Base-by-base conservation (phyloP, 2,329 filamentous ascomycete species). In the Fusarium sp. region DNA sequence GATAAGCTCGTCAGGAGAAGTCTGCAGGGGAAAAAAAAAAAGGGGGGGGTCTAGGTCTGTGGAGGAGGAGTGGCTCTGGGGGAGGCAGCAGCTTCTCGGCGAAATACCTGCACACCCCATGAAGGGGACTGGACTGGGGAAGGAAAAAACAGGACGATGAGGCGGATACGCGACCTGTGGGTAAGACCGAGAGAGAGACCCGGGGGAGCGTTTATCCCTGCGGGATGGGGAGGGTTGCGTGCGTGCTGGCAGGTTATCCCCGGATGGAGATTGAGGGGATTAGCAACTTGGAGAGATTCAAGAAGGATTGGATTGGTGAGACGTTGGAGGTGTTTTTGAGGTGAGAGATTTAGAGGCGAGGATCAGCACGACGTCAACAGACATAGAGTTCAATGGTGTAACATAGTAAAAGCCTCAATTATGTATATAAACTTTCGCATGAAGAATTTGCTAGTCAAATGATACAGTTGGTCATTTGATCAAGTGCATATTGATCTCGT, bases 31-130 rank as follows among this genome's bases (percentile, higher is more conserved):
- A n/a, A n/a, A 38, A 61, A 67, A 66, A 68, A 54, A 41, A 67
- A 60, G 31, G 18, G 57, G 64, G 64, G 60, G 31, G 33, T 18
- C 45, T 8, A 44, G 10, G 11, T n/a, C 49, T 52, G 61, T 52
- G 66, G 60, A 61, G 66, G 66, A 69, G 58, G 63, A 66, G 66
- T 69, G 64, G 59, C 66, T 69, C 66, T 64, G 66, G 66, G 66
- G 66, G 66, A 69, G 66, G 51, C 51, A 51, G 52, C 49, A 58
- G 37, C 51, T 38, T 0, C 33, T 69, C 58, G 64, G 64, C 49
- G 49, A 54, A 54, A 54, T 54, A 54, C 49, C 49, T 54, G 1
- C 49, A 54, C 49, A 8, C 33, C 49, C 49, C 23, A 18, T n/a
- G 23, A 54, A 39, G 10, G 49, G 58, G 51, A 58, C 66, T 63